Conservation (phyloP, 148 eudicot species). For the Rhododendron williamsianum region DNA sequence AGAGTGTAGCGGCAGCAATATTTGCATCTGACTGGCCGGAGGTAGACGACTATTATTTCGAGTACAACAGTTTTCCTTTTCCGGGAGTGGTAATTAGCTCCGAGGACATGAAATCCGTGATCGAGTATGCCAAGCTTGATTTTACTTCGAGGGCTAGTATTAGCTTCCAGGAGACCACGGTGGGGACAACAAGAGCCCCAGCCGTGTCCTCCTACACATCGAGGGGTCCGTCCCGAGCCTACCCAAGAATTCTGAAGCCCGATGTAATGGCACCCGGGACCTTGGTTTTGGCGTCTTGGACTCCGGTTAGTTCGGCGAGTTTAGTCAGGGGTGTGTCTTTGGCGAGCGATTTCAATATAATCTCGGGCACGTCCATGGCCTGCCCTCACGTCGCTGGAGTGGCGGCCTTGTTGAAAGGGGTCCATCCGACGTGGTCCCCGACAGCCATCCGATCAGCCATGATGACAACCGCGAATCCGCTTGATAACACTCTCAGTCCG, state of each 20-base stretch:
- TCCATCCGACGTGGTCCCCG: no score
- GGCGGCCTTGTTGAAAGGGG: no score
- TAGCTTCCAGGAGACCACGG: not conserved
- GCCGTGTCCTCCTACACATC: constrained; percentile 10
- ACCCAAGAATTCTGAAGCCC: constrained; percentile 23
- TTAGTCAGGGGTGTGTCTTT: not conserved
- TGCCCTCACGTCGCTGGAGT: no score
- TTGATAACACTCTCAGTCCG: no score
- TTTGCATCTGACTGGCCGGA: not conserved
- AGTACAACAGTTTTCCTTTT: not conserved
- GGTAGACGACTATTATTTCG: not conserved
- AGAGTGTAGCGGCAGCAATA: not conserved
- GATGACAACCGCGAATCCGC: no score
- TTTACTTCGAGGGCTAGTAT: not conserved
- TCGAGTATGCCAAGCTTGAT: not conserved
- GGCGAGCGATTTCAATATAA: no score
- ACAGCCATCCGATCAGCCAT: no score
- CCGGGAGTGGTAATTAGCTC: constrained; percentile 22
- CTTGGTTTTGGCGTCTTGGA: not conserved
- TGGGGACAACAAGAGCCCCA: constrained; percentile 20
- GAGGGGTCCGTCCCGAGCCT: constrained; percentile 19
- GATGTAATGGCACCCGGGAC: constrained; percentile 30
- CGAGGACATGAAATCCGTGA: not conserved
- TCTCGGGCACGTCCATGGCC: no score
- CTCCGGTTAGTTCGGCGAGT: not conserved